Conservation (phyloP, 2,329 filamentous ascomycete genomes). For the Colletotrichum truncatum region DNA sequence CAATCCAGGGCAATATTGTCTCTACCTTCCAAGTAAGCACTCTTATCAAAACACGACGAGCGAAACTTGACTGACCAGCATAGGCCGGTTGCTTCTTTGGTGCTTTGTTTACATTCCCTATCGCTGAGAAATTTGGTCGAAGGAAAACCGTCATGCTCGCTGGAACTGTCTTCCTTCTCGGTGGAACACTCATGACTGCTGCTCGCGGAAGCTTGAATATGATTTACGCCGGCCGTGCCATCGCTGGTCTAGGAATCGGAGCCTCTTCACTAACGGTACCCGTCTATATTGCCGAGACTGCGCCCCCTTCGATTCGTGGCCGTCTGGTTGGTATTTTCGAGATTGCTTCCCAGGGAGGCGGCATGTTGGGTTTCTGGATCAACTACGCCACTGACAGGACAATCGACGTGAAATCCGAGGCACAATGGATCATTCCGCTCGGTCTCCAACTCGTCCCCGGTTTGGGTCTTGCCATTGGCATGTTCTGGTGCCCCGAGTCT, state of each 20-base stretch:
- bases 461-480: constrained; percentile 42
- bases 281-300: constrained; percentile 51
- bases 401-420: constrained; percentile 22
- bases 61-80: constrained; percentile 27
- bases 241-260: constrained; percentile 62
- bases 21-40: constrained; percentile 23
- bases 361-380: constrained; percentile 54
- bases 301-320: constrained; percentile 60
- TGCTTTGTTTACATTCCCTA: constrained; percentile 50
- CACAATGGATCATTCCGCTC: constrained; percentile 53
- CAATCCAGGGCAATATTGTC: constrained; percentile 43
- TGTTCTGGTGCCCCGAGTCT: constrained; percentile 48
- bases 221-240: constrained; percentile 58
- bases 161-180: constrained; percentile 49
- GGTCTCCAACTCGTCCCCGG: constrained; percentile 52
- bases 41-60: rapidly evolving
- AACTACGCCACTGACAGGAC: constrained; percentile 36
- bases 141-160: constrained; percentile 55
- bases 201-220: constrained; percentile 43
- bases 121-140: constrained; percentile 57
- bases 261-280: constrained; percentile 58
- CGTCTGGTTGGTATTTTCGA: constrained; percentile 63
- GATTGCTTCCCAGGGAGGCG: constrained; percentile 55
- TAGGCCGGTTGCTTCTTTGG: constrained; percentile 53
- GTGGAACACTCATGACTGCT: constrained; percentile 45